A percentile compares a stretch with the other conserved stretches of the same genome.
Evolutionary conservation across 176 grass and related monocot species (phyloP).

Genomic region (Triticum turgidum): DNA sequence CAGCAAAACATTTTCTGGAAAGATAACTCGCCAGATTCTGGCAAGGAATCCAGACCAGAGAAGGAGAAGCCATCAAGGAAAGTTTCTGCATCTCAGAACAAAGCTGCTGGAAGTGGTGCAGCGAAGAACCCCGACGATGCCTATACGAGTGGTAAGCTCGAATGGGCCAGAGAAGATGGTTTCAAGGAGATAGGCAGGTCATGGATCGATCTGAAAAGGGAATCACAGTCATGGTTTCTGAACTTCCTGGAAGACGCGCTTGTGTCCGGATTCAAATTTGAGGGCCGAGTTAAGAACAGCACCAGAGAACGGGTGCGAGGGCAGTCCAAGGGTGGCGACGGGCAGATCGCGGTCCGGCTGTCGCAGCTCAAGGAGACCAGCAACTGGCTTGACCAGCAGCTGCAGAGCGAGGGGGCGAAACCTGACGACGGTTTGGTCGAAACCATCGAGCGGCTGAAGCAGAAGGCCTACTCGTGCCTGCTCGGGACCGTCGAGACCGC

Average conservation of each 20-base stretch:
- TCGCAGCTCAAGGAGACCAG: conserved; percentile 94
- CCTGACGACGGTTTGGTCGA: conserved; percentile 45
- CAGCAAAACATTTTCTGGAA: conserved; percentile 69
- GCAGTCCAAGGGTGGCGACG: conserved; percentile 63
- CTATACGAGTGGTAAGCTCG: conserved; percentile 51
- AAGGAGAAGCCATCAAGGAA: conserved; percentile 71
- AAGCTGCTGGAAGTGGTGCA: conserved; percentile 31
- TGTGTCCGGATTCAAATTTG: conserved; percentile 63
- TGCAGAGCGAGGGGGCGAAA: conserved; percentile 39
- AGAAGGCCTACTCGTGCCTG: conserved; percentile 82
- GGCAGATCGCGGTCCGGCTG: conserved; percentile 65
- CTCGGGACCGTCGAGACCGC: conserved; percentile 89
- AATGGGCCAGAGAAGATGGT: conserved; percentile 88
- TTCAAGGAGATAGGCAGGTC: conserved; percentile 88
- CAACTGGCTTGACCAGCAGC: conserved; percentile 85
- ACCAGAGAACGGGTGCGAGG: conserved; percentile 44
- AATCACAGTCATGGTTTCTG: conserved; percentile 86
- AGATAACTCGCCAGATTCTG: conserved; percentile 33
- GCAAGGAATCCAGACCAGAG: conserved; percentile 43
- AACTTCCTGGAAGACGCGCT: conserved; percentile 73
- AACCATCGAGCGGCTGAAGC: conserved; percentile 80
- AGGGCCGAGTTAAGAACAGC: conserved; percentile 37
- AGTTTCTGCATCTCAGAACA: conserved; percentile 42
- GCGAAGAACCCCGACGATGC: conserved; percentile 46
- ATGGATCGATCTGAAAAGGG: conserved; percentile 54